phyloP scores from a whole-genome alignment of 345 rosid species.

The Dipteronia sinensis region DNA sequence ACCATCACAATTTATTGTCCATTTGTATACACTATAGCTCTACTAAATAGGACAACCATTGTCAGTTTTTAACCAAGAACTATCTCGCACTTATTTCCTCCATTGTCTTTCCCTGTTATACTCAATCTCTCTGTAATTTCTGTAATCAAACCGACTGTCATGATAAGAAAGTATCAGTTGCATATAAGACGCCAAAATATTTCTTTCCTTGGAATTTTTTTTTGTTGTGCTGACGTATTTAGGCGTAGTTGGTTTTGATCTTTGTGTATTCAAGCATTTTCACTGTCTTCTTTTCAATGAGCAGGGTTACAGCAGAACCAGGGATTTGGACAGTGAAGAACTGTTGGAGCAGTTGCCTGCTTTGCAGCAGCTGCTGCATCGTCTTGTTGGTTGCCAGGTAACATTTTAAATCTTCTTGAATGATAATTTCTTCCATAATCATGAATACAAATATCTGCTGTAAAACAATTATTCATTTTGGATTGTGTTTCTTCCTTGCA shows the following conservation, averaged over 20 bases:
- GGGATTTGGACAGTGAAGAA: conserved; percentile 82
- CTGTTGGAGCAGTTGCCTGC: conserved; percentile 90
- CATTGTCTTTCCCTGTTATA: not conserved
- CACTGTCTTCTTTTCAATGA: conserved; percentile 22
- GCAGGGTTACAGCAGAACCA: conserved; percentile 92
- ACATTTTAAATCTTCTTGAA: conserved; percentile 6
- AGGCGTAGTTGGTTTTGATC: not conserved
- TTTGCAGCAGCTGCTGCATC: conserved; percentile 82
- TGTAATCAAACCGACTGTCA: not conserved
- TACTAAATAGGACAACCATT: not conserved
- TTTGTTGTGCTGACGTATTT: not conserved
- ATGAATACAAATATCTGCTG: not conserved
- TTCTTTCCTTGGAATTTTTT: not conserved
- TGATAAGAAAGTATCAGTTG: not conserved
- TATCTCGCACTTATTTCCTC: not conserved
- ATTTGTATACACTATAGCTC: not conserved
- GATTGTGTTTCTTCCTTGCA: not conserved
- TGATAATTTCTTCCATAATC: conserved; percentile 6
- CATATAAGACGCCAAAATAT: not conserved
- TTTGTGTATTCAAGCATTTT: conserved; percentile 2
- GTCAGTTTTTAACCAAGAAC: not conserved
- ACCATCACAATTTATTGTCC: not conserved
- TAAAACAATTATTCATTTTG: not conserved
- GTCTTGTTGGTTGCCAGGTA: conserved; percentile 98
- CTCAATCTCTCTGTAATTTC: not conserved